Evolutionary conservation across 2,329 filamentous ascomycete genomes (phyloP).

Genomic region (Talaromyces atroroseus): DNA sequence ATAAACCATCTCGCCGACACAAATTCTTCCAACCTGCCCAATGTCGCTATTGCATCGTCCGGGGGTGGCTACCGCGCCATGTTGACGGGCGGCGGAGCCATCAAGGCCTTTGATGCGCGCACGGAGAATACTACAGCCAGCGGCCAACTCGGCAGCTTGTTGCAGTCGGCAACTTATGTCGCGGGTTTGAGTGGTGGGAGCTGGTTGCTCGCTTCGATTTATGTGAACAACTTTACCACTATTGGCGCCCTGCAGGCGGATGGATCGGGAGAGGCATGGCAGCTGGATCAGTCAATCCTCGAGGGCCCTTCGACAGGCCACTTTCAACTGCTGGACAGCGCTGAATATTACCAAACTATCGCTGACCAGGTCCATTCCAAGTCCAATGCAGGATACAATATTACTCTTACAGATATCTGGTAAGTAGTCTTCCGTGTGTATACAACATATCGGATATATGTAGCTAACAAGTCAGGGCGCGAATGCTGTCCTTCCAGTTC

Average conservation of each 20-base stretch:
- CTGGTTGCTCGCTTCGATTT: slow-evolving; percentile 83
- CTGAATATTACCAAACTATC: slow-evolving; percentile 60
- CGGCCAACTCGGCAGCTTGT: slow-evolving; percentile 71
- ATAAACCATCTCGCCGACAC: slow-evolving; percentile 56
- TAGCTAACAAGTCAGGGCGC: slow-evolving; percentile 45
- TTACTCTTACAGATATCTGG: slow-evolving; percentile 83
- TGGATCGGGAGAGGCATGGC: slow-evolving; percentile 49
- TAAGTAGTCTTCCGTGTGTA: slow-evolving; percentile 17
- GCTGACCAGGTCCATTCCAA: slow-evolving; percentile 56
- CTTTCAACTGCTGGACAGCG: slow-evolving; percentile 42
- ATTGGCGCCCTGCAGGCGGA: slow-evolving; percentile 52
- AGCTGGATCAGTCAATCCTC: slow-evolving; percentile 57
- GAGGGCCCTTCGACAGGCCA: slow-evolving; percentile 48
- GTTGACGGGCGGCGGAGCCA: slow-evolving; percentile 74
- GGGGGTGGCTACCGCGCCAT: slow-evolving; percentile 81
- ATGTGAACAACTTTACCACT: slow-evolving; percentile 69
- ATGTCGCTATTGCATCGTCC: slow-evolving; percentile 71
- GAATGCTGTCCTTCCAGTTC: slow-evolving; percentile 79
- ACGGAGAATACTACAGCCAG: slow-evolving; percentile 55
- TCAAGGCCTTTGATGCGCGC: slow-evolving; percentile 72
- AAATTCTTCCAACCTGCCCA: slow-evolving; percentile 51
- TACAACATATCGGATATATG: neutral
- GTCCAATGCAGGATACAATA: slow-evolving; percentile 57
- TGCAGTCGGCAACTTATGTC: slow-evolving; percentile 76
- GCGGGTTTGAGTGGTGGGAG: slow-evolving; percentile 75